Percentiles rank a stretch among this genome's conserved stretches.
phyloP scores from a whole-genome alignment of 2,329 filamentous ascomycete species.

The Apiospora koreana region DNA sequence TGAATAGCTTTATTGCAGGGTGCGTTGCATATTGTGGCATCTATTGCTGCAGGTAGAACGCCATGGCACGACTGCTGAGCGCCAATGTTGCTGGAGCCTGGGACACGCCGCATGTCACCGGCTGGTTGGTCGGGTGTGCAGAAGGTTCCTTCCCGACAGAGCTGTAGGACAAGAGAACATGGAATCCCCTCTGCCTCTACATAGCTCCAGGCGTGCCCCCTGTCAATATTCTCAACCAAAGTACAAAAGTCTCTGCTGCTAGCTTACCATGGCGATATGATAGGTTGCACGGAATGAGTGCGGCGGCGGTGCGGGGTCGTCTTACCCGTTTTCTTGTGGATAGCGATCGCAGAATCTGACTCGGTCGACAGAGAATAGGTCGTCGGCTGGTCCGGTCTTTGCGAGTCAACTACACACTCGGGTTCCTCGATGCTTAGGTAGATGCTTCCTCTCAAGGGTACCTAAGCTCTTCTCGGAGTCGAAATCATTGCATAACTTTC shows the following conservation, averaged over 20 bases:
- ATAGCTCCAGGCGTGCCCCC: neutral
- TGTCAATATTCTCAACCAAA: neutral
- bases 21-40: neutral
- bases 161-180: neutral
- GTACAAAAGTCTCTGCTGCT: neutral
- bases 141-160: neutral
- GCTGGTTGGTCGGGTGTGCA: neutral
- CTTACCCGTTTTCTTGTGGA: neutral
- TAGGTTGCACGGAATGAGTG: neutral
- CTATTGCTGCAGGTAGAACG: conserved; percentile 3
- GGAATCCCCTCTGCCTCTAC: neutral
- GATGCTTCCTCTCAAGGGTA: neutral
- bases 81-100: neutral
- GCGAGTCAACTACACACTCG: neutral
- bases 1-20: neutral
- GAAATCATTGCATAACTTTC: no score
- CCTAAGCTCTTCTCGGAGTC: neutral
- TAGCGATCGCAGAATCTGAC: no score
- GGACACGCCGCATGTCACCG: neutral
- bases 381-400: neutral
- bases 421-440: neutral
- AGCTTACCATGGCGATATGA: neutral
- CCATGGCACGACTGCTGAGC: neutral
- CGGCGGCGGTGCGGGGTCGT: neutral
- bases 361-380: no score